Percentiles rank a stretch among this genome's conserved stretches.
Evolutionary conservation across 345 rosid species (phyloP).

Genomic region (Schrenkiella parvula): DNA sequence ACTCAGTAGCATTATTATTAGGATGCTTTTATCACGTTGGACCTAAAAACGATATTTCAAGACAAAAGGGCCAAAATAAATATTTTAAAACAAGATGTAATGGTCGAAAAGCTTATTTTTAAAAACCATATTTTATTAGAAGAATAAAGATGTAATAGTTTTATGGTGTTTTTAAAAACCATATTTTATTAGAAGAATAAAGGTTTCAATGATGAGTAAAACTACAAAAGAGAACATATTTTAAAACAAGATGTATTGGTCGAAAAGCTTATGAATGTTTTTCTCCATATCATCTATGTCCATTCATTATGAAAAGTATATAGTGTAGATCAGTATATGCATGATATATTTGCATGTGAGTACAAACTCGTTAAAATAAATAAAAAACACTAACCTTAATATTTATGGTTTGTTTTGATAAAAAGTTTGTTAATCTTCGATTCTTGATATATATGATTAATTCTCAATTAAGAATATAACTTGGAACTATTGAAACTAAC

Average conservation of each 20-base stretch:
- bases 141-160: no score
- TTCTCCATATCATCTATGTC: not conserved
- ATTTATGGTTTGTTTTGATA: not conserved
- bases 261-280: not conserved
- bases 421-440: not conserved
- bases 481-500: not conserved
- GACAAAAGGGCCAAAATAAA: no score
- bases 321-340: not conserved
- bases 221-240: not conserved
- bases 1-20: not conserved
- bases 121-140: no score
- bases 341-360: not conserved
- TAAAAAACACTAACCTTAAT: not conserved
- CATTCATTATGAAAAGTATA: not conserved
- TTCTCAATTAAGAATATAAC: not conserved
- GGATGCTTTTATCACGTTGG: not conserved
- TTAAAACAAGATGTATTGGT: not conserved
- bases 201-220: no score
- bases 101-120: no score
- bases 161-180: no score
- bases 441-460: not conserved
- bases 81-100: no score
- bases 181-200: not conserved
- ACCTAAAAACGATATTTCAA: not conserved
- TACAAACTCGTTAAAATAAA: not conserved